A percentile compares a stretch with the other conserved stretches of the same genome.
phyloP scores from a whole-genome alignment of 495 filamentous ascomycete species.

The Penicillium lividum region DNA sequence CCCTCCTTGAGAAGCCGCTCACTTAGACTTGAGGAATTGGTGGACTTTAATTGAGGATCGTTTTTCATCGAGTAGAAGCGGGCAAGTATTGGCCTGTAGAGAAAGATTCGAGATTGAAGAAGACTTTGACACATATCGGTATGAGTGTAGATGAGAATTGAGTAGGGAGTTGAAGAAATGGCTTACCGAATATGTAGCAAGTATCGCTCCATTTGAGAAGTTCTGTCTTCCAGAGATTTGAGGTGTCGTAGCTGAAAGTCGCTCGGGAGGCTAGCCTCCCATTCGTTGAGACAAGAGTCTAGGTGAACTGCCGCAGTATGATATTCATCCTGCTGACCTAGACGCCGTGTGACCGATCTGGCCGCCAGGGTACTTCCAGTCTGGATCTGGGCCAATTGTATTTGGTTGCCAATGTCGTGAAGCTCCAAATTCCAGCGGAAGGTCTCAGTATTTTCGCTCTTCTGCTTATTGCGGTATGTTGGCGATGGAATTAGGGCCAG shows the following conservation, averaged over 20 bases:
- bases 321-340: slow-evolving; percentile 29
- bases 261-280: slow-evolving; percentile 24
- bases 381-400: slow-evolving; percentile 27
- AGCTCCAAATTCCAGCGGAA: slow-evolving; percentile 16
- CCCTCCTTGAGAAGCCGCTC: slow-evolving; percentile 21
- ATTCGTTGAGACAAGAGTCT: slow-evolving; percentile 25
- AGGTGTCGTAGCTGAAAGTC: slow-evolving; percentile 15
- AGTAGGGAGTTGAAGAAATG: neutral
- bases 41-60: neutral
- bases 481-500: slow-evolving; percentile 16
- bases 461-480: neutral
- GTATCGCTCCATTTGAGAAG: slow-evolving; percentile 18
- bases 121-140: slow-evolving; percentile 8
- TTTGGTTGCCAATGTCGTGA: slow-evolving; percentile 27
- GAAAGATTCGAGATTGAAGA: slow-evolving; percentile 21
- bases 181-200: slow-evolving; percentile 25
- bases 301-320: slow-evolving; percentile 21
- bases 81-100: slow-evolving; percentile 26
- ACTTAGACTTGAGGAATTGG: slow-evolving; percentile 14
- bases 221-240: slow-evolving; percentile 12
- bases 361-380: slow-evolving; percentile 17
- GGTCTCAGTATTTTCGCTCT: too few relatives aligned
- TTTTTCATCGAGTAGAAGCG: slow-evolving; percentile 23
- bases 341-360: slow-evolving; percentile 10
- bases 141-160: too few relatives aligned